Conservation (phyloP, 2,329 filamentous ascomycete species). For the Fusarium beomiforme region DNA sequence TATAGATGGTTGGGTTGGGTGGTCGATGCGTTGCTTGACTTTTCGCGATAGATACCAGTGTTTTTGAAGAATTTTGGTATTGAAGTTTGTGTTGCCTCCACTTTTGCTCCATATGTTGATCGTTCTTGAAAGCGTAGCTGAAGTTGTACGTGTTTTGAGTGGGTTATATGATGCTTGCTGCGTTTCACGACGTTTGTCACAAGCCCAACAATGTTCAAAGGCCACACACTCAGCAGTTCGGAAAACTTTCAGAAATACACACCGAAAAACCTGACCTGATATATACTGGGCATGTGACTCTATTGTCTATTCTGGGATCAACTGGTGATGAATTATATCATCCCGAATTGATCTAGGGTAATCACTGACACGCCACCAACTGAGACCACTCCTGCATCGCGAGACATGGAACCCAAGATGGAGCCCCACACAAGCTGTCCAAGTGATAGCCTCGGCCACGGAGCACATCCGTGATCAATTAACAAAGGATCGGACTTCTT, state of each 20-base stretch:
- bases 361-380: slow-evolving; percentile 27
- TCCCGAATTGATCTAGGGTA: slow-evolving; percentile 29
- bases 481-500: neutral
- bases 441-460: slow-evolving; percentile 33
- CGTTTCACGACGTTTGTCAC: slow-evolving; percentile 1
- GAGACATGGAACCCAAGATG: neutral
- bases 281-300: neutral
- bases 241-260: too few relatives aligned
- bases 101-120: slow-evolving; percentile 4
- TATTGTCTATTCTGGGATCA: neutral
- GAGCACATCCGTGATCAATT: neutral
- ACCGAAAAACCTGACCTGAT: neutral
- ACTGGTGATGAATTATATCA: slow-evolving; percentile 3
- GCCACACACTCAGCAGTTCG: too few relatives aligned
- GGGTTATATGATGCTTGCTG: neutral
- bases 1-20: slow-evolving; percentile 31
- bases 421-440: slow-evolving; percentile 28
- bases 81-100: slow-evolving; percentile 4
- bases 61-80: slow-evolving; percentile 25
- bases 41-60: slow-evolving; percentile 35
- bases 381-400: slow-evolving; percentile 31
- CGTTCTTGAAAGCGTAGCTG: too few relatives aligned
- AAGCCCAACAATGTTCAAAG: neutral
- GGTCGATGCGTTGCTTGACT: slow-evolving; percentile 4
- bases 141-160: fast-evolving